Percentiles rank a stretch among this genome's conserved stretches.
Conservation (phyloP, 495 filamentous ascomycete genomes). For the Trichoderma virens region DNA sequence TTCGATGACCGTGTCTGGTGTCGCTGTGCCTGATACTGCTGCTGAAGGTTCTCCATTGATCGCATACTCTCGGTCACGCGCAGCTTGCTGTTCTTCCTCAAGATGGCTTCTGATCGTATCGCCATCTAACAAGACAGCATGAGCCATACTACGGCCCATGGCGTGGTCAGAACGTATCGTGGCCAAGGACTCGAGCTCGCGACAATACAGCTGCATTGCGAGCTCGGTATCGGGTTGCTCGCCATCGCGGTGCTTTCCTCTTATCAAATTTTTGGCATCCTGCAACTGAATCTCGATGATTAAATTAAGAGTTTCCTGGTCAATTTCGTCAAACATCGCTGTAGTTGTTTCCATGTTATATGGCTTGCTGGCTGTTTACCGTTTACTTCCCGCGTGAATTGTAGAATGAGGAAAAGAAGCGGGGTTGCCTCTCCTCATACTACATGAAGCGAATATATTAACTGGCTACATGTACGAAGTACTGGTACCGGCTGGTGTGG, state of each 20-base stretch:
- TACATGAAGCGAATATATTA: too few species aligned
- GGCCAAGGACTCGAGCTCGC: constrained; percentile 21
- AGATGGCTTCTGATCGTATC: constrained; percentile 14
- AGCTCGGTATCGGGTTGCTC: constrained; percentile 20
- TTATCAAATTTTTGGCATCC: constrained; percentile 21
- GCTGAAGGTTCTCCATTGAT: neutral
- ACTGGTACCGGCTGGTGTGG: too few species aligned
- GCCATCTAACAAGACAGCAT: constrained; percentile 23
- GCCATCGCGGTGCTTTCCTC: constrained; percentile 25
- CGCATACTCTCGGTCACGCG: constrained; percentile 16
- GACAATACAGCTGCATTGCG: constrained; percentile 20
- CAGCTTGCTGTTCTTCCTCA: constrained; percentile 18
- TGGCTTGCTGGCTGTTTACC: neutral
- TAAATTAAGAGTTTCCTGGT: neutral
- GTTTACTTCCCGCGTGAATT: neutral
- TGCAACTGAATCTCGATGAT: constrained; percentile 26
- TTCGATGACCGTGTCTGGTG: neutral
- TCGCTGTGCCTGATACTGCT: neutral
- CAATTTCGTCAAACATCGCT: neutral
- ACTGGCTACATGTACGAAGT: too few species aligned
- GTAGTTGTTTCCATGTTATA: too few species aligned
- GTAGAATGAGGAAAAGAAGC: neutral
- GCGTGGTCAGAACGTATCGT: constrained; percentile 19
- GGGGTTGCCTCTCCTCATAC: too few species aligned
- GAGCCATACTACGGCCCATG: constrained; percentile 28